Evolutionary conservation across 2,329 filamentous ascomycete species (phyloP).

Genomic region (Aspergillus phoenicis): DNA sequence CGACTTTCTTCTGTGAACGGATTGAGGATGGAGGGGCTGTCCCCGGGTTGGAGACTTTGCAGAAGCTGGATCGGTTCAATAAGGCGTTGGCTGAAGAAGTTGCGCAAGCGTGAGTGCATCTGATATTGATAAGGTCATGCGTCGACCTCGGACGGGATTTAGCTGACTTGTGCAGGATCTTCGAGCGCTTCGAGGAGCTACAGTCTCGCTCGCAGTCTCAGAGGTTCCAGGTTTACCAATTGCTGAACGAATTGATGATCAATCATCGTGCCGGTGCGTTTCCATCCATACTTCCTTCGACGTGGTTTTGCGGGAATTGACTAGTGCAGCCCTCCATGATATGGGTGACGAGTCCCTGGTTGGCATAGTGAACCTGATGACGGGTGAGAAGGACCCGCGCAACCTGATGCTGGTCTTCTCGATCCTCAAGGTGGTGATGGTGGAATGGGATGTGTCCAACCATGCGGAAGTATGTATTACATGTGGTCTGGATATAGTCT

Average conservation of each 20-base stretch:
- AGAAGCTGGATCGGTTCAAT: constrained; percentile 63
- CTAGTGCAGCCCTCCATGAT: constrained; percentile 50
- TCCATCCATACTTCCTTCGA: background rate
- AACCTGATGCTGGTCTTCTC: constrained; percentile 73
- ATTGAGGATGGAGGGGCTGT: constrained; percentile 65
- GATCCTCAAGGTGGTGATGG: constrained; percentile 66
- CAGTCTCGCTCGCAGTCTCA: constrained; percentile 65
- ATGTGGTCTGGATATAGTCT: background rate
- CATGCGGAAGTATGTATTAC: constrained; percentile 56
- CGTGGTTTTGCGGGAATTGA: constrained; percentile 17
- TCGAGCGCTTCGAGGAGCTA: constrained; percentile 58
- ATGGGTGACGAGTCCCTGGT: constrained; percentile 64
- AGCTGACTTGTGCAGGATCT: constrained; percentile 43
- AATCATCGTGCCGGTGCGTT: constrained; percentile 59
- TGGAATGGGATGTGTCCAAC: constrained; percentile 66
- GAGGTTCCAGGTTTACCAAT: constrained; percentile 63
- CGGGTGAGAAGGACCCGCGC: constrained; percentile 69
- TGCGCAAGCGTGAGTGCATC: constrained; percentile 52
- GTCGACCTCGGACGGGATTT: constrained; percentile 1
- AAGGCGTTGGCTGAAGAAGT: constrained; percentile 57
- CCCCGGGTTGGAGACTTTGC: constrained; percentile 60
- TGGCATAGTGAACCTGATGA: constrained; percentile 65
- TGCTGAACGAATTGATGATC: constrained; percentile 64
- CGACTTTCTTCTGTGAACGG: constrained; percentile 65
- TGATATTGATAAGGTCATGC: background rate